Base-by-base conservation (phyloP, 352 stramenopile genomes). In the Globisporangium irregulare region DNA sequence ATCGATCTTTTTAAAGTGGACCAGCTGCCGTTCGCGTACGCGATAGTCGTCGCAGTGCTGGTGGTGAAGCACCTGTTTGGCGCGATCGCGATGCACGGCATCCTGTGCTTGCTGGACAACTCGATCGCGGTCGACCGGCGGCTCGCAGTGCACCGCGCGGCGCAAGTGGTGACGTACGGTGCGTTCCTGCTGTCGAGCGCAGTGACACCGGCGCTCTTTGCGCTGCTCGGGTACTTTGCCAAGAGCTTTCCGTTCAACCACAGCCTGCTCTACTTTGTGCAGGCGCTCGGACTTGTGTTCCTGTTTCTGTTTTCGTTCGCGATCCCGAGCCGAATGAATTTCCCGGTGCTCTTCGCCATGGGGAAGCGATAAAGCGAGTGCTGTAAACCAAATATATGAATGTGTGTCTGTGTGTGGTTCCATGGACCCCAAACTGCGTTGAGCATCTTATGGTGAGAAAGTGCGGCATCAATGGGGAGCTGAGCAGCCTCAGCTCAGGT, bases 241-340 rank as follows among this genome's bases (percentile, higher is more conserved):
- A 82, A 91, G 67, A 70, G 72, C 14, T 94, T 94, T 59, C 86
- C 86, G 61, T 87, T 92, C 41, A 84, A 94, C 69, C 83, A 90
- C 69, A 94, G 83, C 68, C 69, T 92, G 54, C 70, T 94, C 6
- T 94, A 91, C 73, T 92, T 92, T 38, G 74, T 92, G 12, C 80
- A 90, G 69, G 77, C 80, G 22, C 71, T 91, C 29, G 84, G 82
- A 0, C 71, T 94, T 34, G 69, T 80, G 15, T 91, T 91, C 63
- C 68, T 94, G 38, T 79, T 94, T 4, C 71, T 92, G 41, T 91
- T 94, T 64, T 91, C 86, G 9, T 86, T 90, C 38, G 72, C 87
- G 29, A 92, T 94, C 60, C 86, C 86, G 3, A 91, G 80, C 43
- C 80, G 86, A 48, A 80, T 94, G 77, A 94, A 94, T 58, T 94